Conservation (phyloP, 768 basidiomycete genomes). For the Xerocomellus intermedius region DNA sequence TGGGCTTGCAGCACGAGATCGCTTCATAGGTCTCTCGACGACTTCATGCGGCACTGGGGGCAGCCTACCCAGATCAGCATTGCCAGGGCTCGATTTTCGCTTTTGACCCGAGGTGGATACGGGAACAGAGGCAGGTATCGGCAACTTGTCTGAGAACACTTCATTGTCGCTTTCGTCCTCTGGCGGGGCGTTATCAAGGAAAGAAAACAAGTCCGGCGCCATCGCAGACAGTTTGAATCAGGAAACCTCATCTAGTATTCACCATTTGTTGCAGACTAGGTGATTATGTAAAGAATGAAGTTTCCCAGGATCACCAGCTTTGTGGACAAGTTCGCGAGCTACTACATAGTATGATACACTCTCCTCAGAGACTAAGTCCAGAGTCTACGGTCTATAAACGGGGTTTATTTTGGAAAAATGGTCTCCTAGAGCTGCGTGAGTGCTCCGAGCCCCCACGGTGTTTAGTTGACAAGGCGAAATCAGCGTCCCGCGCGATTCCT, state of each 20-base stretch:
- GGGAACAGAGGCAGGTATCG: neutral
- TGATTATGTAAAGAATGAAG: neutral
- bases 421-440: no score
- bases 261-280: neutral
- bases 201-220: slow-evolving; percentile 33
- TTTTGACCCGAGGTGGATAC: slow-evolving; percentile 15
- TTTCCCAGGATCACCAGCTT: neutral
- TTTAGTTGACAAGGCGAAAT: no score
- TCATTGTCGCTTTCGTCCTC: slow-evolving; percentile 32
- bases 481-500: no score
- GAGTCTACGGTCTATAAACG: no score
- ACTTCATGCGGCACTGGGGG: slow-evolving; percentile 21
- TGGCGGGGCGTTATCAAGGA: slow-evolving; percentile 23
- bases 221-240: slow-evolving; percentile 10
- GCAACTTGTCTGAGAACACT: neutral
- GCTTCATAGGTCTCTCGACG: slow-evolving; percentile 48
- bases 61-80: neutral
- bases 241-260: neutral
- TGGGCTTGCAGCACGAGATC: slow-evolving; percentile 56
- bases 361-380: no score
- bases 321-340: no score
- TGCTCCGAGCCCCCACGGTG: no score
- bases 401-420: no score
- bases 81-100: slow-evolving; percentile 23
- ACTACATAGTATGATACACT: no score